Evolutionary conservation across 495 filamentous ascomycete species (phyloP), one percentile per base, ranked within the genome.

Genomic region (Xylaria bambusicola): DNA sequence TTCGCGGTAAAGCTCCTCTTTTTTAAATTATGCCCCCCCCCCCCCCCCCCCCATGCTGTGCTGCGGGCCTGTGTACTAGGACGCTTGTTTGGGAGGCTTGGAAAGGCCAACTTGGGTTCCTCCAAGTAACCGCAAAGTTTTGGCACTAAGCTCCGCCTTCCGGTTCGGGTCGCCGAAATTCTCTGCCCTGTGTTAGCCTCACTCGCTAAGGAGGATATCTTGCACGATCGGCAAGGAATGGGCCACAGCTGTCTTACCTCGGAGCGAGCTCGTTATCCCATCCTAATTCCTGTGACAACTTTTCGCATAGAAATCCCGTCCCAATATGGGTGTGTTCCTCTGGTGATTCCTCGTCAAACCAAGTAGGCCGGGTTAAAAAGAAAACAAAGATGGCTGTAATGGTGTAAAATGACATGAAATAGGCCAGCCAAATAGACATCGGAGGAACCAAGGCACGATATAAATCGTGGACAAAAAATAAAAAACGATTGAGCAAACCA

Each of bases 171-270:
- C 45, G 45, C 45, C 45, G 45, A 48, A 23, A 48, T 38, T 52
- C 50, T 52, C 50, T 52, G 50, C 50, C 50, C 40, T 24, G 29
- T 52, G 33, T 52, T 52, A 33, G 29, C 29, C 29, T 33, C 29
- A 33, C 29, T 33, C 29, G 29, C 29, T 33, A 33, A 33, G 29
- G 29, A 52, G 26, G 50, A 38, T 52, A 52, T 52, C 26, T 52
- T 52, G 50, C 50, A 52, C 29, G 50, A 52, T 52, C 18, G 50
- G 50, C 50, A 52, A 52, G 50, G 50, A 52, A 52, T 52, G 26
- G 50, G 50, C 29, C 29, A 33, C 10, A 10, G 10, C 29, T 33
- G 29, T 33, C 29, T 33, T 33, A 33, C 29, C 29, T 52, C 50
- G 50, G 50, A 52, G 26, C 50, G 26, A 52, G 26, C 50, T 24